A percentile compares a stretch with the other conserved stretches of the same genome.
Conservation (phyloP, 139 green algal species). For the Asterochloris erici region DNA sequence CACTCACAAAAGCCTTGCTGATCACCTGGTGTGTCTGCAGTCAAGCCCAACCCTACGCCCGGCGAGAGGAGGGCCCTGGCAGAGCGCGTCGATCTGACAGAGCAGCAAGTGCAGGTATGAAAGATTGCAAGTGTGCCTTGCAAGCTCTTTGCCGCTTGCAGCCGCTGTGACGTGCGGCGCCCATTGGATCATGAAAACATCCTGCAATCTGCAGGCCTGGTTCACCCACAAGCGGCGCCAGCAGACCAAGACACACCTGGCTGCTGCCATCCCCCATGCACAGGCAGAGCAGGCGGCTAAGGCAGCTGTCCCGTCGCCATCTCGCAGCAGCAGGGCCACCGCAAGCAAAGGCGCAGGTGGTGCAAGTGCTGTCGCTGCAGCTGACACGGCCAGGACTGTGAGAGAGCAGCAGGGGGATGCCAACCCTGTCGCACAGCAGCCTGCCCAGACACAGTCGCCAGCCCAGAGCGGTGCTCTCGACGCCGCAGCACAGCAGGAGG, state of each 20-base stretch:
- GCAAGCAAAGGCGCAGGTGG: too few species aligned
- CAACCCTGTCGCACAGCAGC: too few species aligned
- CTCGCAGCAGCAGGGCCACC: not conserved
- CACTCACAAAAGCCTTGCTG: too few species aligned
- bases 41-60: slow-evolving; percentile 52
- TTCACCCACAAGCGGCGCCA: slow-evolving; percentile 61
- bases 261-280: not conserved
- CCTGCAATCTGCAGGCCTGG: slow-evolving; percentile 48
- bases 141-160: not conserved
- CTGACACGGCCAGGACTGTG: too few species aligned
- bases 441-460: too few species aligned
- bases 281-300: not conserved
- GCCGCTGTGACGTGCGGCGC: too few species aligned
- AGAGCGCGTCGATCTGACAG: slow-evolving; percentile 59
- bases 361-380: too few species aligned
- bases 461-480: too few species aligned
- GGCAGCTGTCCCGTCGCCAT: not conserved
- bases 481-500: too few species aligned
- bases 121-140: not conserved
- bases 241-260: slow-evolving; percentile 25
- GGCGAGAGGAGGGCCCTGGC: slow-evolving; percentile 54
- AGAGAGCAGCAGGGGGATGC: too few species aligned
- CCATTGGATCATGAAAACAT: too few species aligned
- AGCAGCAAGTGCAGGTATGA: slow-evolving; percentile 65
- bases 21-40: slow-evolving; percentile 26